These are phyloP conservation scores for Cutaneotrichosporon daszewskae DNA, from an alignment of 1,284 basidiomycete genomes.

Conservation along the genomic window DNA sequence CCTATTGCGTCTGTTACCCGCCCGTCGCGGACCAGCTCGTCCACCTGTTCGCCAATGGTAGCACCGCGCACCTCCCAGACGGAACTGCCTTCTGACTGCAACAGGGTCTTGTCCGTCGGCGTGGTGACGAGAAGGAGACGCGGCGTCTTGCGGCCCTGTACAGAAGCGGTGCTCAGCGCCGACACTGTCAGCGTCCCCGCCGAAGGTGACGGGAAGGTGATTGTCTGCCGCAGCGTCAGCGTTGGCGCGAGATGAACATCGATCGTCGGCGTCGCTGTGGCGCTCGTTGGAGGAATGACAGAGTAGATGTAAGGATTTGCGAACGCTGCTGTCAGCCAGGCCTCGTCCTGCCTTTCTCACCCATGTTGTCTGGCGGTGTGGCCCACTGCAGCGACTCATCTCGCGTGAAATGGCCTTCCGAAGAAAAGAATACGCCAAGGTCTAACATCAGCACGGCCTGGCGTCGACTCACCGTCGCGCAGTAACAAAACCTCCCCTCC, in stretches of 20 bases:
- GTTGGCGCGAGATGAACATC: conserved; percentile 77
- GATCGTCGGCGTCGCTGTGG: conserved; percentile 57
- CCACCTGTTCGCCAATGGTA: conserved; percentile 73
- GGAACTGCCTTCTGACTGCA: conserved; percentile 61
- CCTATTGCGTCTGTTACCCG: conserved; percentile 74
- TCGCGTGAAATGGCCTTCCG: conserved; percentile 62
- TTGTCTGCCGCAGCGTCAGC: conserved; percentile 58
- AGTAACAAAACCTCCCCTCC: conserved; percentile 68
- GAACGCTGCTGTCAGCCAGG: conserved; percentile 53
- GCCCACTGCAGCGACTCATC: conserved; percentile 66
- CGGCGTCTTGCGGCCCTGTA: conserved; percentile 1
- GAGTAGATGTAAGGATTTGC: conserved; percentile 81
- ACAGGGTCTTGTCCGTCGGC: conserved; percentile 62
- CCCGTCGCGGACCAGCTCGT: conserved; percentile 69
- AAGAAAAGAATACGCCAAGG: conserved; percentile 65
- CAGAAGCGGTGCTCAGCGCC: conserved; percentile 1
- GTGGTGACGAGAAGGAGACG: conserved; percentile 60
- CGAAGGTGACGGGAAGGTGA: conserved; percentile 56
- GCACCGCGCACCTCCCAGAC: conserved; percentile 71
- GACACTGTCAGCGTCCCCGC: conserved; percentile 22
- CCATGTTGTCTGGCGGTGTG: conserved; percentile 71
- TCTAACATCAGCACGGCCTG: conserved; percentile 49
- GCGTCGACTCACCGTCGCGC: conserved; percentile 64
- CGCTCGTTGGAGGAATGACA: conserved; percentile 57
- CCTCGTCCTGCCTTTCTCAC: conserved; percentile 45